phyloP scores from a whole-genome alignment of 140 eudicot species.

The Ambrosia hybrid region DNA sequence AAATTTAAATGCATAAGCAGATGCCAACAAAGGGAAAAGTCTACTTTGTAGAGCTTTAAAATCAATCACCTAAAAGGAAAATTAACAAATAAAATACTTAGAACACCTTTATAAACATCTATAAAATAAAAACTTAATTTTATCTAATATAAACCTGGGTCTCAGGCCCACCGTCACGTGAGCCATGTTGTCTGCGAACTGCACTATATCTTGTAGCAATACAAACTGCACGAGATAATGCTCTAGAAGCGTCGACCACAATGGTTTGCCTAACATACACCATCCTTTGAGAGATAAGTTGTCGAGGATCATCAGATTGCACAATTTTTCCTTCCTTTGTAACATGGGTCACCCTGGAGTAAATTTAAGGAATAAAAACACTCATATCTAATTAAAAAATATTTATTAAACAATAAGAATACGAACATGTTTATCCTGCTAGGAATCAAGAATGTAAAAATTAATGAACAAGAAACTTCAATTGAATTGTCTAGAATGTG shows the following conservation, averaged over 20 bases:
- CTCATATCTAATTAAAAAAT: no score
- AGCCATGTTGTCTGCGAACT: slow-evolving; percentile 86
- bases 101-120: not conserved
- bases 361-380: no score
- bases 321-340: no score
- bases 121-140: not conserved
- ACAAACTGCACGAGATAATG: slow-evolving; percentile 85
- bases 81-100: not conserved
- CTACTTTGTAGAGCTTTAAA: slow-evolving; percentile 80
- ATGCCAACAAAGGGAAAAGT: slow-evolving; percentile 38
- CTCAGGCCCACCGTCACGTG: slow-evolving; percentile 23
- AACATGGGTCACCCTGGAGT: no score
- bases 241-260: slow-evolving; percentile 76
- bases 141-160: slow-evolving; percentile 57
- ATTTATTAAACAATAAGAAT: no score
- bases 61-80: slow-evolving; percentile 68
- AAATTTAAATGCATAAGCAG: slow-evolving; percentile 88
- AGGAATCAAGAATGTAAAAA: no score
- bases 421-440: no score
- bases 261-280: slow-evolving; percentile 55
- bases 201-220: slow-evolving; percentile 91
- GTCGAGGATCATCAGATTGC: no score
- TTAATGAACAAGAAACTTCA: no score
- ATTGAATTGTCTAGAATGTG: no score
- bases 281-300: no score